These are phyloP conservation scores for Solanum ahanhuiri DNA, from an alignment of 257 asterid genomes.

Conservation along the genomic window DNA sequence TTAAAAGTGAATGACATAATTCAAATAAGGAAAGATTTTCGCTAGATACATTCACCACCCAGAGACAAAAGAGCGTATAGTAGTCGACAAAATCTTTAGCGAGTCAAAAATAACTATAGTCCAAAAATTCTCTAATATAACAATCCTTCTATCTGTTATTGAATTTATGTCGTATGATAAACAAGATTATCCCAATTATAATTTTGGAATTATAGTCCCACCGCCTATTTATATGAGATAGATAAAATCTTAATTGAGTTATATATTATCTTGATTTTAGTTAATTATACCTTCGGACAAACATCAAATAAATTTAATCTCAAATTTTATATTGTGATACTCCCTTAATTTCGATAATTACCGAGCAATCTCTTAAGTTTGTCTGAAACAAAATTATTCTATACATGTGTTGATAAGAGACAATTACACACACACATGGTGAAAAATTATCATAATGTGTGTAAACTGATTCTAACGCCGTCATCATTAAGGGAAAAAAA, in stretches of 20 bases:
- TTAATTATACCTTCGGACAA: not conserved
- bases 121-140: not conserved
- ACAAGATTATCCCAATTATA: not conserved
- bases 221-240: not conserved
- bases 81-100: not conserved
- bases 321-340: not conserved
- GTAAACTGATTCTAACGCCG: not conserved
- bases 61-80: not conserved
- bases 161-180: not conserved
- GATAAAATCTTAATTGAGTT: not conserved
- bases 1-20: not conserved
- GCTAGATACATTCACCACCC: not conserved
- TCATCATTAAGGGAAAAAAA: not conserved
- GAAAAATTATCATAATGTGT: not conserved
- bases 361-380: not conserved
- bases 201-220: not conserved
- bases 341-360: not conserved
- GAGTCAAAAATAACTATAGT: not conserved
- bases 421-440: not conserved
- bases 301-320: not conserved
- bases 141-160: not conserved
- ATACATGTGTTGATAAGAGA: not conserved
- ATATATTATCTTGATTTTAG: not conserved
- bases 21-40: not conserved
- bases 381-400: not conserved